Evolutionary conservation across 2,329 filamentous ascomycete species (phyloP).

Genomic region (Phoma sp.): DNA sequence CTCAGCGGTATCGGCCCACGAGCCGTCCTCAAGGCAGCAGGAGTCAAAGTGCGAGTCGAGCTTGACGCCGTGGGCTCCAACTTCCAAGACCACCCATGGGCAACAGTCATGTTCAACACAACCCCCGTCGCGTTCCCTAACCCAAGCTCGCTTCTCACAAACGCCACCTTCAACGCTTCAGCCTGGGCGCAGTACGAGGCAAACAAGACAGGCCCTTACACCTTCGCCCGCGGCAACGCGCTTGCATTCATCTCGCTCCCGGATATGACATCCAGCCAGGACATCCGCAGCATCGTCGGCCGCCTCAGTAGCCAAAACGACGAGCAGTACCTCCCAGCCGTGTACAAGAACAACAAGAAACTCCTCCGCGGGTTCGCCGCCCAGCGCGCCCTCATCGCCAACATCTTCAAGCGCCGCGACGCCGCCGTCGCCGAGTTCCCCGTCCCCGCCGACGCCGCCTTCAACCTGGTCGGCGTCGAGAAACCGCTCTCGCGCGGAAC

Average conservation of each 20-base stretch:
- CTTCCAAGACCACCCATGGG: slow-evolving; percentile 62
- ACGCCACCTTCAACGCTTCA: slow-evolving; percentile 44
- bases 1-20: slow-evolving; percentile 65
- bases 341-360: slow-evolving; percentile 12
- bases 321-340: slow-evolving; percentile 1
- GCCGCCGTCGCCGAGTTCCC: slow-evolving; percentile 10
- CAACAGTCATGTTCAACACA: slow-evolving; percentile 22
- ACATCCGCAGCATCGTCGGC: too few species aligned
- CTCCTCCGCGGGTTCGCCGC: neutral
- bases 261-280: slow-evolving; percentile 33
- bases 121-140: slow-evolving; percentile 32
- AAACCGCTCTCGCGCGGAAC: slow-evolving; percentile 41
- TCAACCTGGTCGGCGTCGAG: too few species aligned
- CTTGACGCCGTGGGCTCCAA: slow-evolving; percentile 29
- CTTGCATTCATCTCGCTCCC: slow-evolving; percentile 36
- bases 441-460: neutral
- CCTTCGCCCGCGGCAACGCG: slow-evolving; percentile 33
- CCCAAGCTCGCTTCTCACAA: slow-evolving; percentile 28
- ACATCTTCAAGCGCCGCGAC: slow-evolving; percentile 1
- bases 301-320: too few species aligned
- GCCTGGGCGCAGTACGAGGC: slow-evolving; percentile 42
- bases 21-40: slow-evolving; percentile 55
- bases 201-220: slow-evolving; percentile 43
- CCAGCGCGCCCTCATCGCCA: neutral
- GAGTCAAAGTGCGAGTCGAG: slow-evolving; percentile 49